Base-by-base conservation (phyloP, 192 early-diverging fungal genomes). In the Pilaira anomala region DNA sequence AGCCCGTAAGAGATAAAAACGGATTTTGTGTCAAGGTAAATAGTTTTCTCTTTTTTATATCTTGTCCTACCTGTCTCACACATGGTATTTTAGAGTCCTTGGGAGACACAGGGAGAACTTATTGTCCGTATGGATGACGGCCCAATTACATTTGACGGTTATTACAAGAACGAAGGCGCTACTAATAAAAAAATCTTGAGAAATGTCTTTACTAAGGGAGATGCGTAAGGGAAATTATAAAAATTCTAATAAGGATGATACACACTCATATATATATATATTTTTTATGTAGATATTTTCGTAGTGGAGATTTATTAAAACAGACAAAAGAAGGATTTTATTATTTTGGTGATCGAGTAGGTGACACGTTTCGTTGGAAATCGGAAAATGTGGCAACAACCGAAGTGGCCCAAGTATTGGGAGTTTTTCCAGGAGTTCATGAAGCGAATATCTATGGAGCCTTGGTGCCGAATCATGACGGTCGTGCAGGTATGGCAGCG, bases 281-380 rank as follows among this genome's bases (percentile, higher is more conserved):
- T 22, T 9, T 48, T 14, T 5, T 11, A 18, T 45, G 21, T 19
- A 56, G 55, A 2, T 77, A 71, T 42, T 86, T 76, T 55, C 69
- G 85, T 4, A 80, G 79, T 45, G 87, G 88, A 4, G 87, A 89
- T 69, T 60, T 88, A 21, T 60, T 89, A 4, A 76, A 77, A 39
- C 53, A 56, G 5, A 77, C 76, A 52, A 51, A 62, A 19, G 76
- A 83, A n/a, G 75, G 79, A 2, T 87, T 76, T 64, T 77, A 76
- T 59, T 85, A 80, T 62, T 89, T 91, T 74, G 79, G 79, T 7
- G 87, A 89, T 46, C 83, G 88, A 22, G 72, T 83, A 21, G 87
- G 88, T 7, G 87, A 91, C 45, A 87, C 88, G 14, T 91, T 83
- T 63, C 68, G 88, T 12, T 89, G 87, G 88, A 87, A 87, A 52